These are phyloP conservation scores for Blastocystis sp. DNA, from an alignment of 352 stramenopile genomes.

Conservation along the genomic window DNA sequence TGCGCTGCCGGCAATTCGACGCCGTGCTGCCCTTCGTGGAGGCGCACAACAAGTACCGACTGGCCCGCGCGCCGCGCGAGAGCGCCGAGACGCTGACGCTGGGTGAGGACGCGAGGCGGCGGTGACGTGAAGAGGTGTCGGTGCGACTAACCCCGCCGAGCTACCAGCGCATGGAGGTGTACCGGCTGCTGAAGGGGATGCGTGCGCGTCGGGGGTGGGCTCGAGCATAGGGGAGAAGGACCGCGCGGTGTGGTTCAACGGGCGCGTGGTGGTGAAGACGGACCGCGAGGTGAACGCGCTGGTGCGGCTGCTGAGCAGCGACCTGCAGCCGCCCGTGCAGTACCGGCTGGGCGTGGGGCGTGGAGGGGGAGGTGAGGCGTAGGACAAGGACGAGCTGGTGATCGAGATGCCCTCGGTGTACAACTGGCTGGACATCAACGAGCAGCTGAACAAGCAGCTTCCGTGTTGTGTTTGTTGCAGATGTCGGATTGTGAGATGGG, in stretches of 20 bases:
- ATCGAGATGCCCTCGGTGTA: conserved; percentile 39
- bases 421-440: conserved; percentile 41
- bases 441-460: conserved; percentile 33
- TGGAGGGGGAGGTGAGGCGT: not conserved
- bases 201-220: not conserved
- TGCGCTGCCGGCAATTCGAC: conserved; percentile 28
- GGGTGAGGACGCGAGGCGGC: not conserved
- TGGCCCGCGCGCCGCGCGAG: conserved; percentile 7
- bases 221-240: not conserved
- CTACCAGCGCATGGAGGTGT: conserved; percentile 54
- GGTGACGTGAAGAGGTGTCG: conserved; percentile 15
- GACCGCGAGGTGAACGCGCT: not conserved
- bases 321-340: conserved; percentile 35
- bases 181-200: conserved; percentile 25
- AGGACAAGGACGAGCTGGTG: conserved; percentile 23
- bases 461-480: not conserved
- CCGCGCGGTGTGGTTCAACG: conserved; percentile 7
- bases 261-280: conserved; percentile 12
- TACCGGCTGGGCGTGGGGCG: conserved; percentile 28
- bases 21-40: conserved; percentile 1
- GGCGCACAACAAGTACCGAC: conserved; percentile 30
- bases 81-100: conserved; percentile 4
- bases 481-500: not conserved
- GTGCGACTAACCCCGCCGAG: conserved; percentile 16
- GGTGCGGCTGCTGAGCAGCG: conserved; percentile 3